These are phyloP conservation scores for Sphaerulina vaccinii DNA, from an alignment of 2,329 filamentous ascomycete genomes.

Conservation along the genomic window DNA sequence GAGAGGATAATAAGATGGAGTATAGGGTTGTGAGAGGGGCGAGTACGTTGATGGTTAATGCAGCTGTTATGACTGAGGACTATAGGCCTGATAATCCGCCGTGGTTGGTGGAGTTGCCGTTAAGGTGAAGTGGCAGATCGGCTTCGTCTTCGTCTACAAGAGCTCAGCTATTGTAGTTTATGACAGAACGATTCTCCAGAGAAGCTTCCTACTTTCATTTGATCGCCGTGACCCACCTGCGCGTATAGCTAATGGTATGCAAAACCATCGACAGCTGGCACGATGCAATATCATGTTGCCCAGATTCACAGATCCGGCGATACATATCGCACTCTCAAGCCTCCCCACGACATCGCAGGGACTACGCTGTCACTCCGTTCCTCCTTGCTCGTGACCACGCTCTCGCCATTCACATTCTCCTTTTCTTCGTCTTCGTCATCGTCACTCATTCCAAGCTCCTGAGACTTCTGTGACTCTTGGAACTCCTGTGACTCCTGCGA, in stretches of 20 bases:
- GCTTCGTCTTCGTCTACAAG: not conserved
- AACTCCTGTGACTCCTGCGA: no score
- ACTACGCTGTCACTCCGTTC: constrained; percentile 4
- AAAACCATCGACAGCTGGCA: not conserved
- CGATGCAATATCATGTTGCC: not conserved
- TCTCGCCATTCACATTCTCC: not conserved
- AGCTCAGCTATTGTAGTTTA: no score
- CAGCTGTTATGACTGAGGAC: constrained; percentile 53
- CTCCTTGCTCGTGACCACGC: not conserved
- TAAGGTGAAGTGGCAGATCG: not conserved
- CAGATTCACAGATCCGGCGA: not conserved
- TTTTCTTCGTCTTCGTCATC: not conserved
- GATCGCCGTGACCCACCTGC: no score
- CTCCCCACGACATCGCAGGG: constrained; percentile 2
- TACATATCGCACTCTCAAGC: constrained; percentile 3
- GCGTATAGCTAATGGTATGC: no score
- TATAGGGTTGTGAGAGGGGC: constrained; percentile 35
- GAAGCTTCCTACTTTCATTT: no score
- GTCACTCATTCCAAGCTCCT: not conserved
- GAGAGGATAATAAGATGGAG: no score
- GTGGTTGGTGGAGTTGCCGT: constrained; percentile 49
- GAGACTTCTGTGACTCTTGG: no score
- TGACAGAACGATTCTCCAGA: no score
- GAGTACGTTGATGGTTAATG: constrained; percentile 59
- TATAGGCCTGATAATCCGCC: constrained; percentile 53